phyloP scores from a whole-genome alignment of 176 grass and related monocot genomes.

The Panicum miliaceum region DNA sequence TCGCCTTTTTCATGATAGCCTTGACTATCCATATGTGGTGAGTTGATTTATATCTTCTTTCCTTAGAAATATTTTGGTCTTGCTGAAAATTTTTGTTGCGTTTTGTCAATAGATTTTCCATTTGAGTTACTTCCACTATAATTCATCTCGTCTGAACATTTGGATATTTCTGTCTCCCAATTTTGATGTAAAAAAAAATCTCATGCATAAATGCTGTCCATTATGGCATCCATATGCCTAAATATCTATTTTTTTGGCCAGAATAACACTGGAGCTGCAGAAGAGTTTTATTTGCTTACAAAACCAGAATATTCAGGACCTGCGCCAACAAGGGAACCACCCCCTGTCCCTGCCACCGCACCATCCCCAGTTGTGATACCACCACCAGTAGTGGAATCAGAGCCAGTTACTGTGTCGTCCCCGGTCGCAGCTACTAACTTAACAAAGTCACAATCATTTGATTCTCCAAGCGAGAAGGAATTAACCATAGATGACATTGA shows the following conservation, averaged over 20 bases:
- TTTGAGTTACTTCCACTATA: not conserved
- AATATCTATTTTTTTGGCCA: constrained; percentile 46
- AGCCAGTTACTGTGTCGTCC: constrained; percentile 51
- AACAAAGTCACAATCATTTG: constrained; percentile 71
- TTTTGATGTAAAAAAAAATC: not conserved
- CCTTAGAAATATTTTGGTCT: not conserved
- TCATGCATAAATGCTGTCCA: constrained; percentile 6
- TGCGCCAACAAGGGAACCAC: constrained; percentile 75
- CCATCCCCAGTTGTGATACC: constrained; percentile 56
- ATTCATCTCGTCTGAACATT: not conserved
- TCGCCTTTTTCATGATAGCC: constrained; percentile 91
- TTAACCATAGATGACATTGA: constrained; percentile 98
- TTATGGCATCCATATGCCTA: constrained; percentile 29
- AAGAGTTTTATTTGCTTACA: constrained; percentile 94
- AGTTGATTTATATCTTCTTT: constrained; percentile 44
- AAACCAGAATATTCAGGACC: constrained; percentile 87
- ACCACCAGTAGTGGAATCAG: constrained; percentile 50
- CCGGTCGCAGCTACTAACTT: constrained; percentile 55
- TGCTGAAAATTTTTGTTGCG: not conserved
- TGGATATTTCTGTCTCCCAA: not conserved
- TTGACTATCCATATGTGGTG: constrained; percentile 93
- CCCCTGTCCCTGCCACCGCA: constrained; percentile 63
- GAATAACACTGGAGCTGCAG: constrained; percentile 71
- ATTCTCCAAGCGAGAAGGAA: constrained; percentile 69
- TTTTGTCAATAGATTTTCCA: constrained; percentile 12